These are phyloP conservation scores for Populus tremula DNA, from an alignment of 345 rosid species.

Conservation along the genomic window DNA sequence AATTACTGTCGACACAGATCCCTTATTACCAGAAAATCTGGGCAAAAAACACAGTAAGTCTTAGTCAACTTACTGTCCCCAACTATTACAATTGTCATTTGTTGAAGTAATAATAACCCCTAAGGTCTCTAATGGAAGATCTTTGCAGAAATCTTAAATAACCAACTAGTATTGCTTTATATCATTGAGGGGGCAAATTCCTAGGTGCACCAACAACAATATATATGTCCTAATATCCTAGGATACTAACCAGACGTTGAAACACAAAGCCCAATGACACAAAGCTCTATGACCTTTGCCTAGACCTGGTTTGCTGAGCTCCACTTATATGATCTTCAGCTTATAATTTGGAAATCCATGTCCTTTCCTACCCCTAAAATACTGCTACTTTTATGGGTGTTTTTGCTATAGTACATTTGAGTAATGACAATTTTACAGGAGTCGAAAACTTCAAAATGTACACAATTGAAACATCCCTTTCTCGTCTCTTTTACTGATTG, in stretches of 20 bases:
- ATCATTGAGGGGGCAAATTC: conserved; percentile 16
- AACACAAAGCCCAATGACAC: conserved; percentile 25
- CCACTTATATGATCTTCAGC: neutral
- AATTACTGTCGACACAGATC: neutral
- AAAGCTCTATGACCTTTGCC: conserved; percentile 26
- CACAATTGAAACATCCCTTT: neutral
- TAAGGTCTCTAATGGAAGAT: conserved; percentile 1
- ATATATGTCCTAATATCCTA: conserved; percentile 10
- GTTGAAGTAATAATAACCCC: neutral
- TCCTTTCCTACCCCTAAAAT: neutral
- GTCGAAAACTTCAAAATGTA: neutral
- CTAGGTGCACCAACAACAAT: conserved; percentile 10
- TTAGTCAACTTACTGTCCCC: neutral
- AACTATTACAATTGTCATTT: neutral
- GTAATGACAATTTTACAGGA: neutral
- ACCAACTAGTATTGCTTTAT: conserved; percentile 10
- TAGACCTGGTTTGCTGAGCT: neutral
- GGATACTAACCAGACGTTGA: conserved; percentile 13
- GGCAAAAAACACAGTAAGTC: neutral
- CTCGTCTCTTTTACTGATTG: neutral
- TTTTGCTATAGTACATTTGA: neutral
- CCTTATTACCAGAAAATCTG: neutral
- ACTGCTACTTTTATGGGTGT: neutral
- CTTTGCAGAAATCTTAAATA: conserved; percentile 15
- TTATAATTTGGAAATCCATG: neutral